These are phyloP conservation scores for Pseudogymnoascus sp. DNA, from an alignment of 2,329 filamentous ascomycete genomes.

Conservation along the genomic window DNA sequence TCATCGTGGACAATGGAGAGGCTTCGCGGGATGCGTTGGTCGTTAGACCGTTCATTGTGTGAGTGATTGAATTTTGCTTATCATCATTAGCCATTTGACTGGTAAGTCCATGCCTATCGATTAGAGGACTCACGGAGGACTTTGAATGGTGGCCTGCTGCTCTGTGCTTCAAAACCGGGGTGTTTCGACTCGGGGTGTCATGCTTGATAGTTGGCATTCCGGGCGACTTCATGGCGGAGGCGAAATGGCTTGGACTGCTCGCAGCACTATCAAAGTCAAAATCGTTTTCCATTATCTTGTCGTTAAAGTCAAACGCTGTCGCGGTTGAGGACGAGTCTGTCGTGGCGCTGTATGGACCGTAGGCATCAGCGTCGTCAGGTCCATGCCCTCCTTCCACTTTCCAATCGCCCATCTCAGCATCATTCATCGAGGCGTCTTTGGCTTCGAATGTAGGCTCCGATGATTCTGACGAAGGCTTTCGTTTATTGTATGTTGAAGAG, in stretches of 20 bases:
- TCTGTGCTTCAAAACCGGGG: conserved; percentile 22
- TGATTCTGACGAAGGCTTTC: conserved; percentile 40
- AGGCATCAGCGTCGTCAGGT: conserved; percentile 34
- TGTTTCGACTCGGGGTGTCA: conserved; percentile 25
- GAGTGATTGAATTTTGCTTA: conserved; percentile 46
- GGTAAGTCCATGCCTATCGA: background rate
- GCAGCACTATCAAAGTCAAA: conserved; percentile 55
- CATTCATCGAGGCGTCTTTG: conserved; percentile 39
- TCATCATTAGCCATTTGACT: conserved; percentile 25
- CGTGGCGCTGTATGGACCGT: conserved; percentile 31
- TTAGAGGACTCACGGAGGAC: conserved; percentile 34
- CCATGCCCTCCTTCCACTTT: conserved; percentile 31
- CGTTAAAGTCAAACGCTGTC: conserved; percentile 32
- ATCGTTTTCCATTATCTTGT: conserved; percentile 41
- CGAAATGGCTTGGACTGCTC: conserved; percentile 44
- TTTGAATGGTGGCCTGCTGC: conserved; percentile 33
- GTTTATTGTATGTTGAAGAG: conserved; percentile 41
- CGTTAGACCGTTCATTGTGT: conserved; percentile 43
- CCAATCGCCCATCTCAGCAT: conserved; percentile 38
- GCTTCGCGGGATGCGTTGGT: conserved; percentile 43
- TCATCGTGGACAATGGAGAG: conserved; percentile 47
- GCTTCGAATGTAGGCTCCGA: conserved; percentile 37
- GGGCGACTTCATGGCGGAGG: conserved; percentile 34
- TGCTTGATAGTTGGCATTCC: conserved; percentile 36
- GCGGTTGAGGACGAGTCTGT: conserved; percentile 32